These are phyloP conservation scores for Coemansia sp. DNA, from an alignment of 192 early-diverging fungal species.

Conservation along the genomic window DNA sequence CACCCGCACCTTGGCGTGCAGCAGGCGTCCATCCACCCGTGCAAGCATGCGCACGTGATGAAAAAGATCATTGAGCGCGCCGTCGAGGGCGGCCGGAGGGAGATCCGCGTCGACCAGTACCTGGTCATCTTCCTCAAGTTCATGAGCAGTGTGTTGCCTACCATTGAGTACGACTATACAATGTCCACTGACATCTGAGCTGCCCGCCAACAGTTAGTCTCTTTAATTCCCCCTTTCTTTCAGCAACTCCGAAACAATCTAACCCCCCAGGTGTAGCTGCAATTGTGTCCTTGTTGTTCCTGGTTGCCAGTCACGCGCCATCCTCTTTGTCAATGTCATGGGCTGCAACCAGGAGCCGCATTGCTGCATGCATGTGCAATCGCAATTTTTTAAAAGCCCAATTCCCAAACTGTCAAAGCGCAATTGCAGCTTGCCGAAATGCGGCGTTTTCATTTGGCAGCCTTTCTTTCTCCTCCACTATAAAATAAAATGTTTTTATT, in stretches of 20 bases:
- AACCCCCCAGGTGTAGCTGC: too few species aligned
- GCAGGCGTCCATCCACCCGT: slow-evolving; percentile 95
- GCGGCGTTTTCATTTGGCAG: slow-evolving; percentile 1
- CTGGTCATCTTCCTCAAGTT: slow-evolving; percentile 97
- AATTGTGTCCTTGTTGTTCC: background rate
- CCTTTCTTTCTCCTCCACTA: background rate
- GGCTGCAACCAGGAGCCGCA: background rate
- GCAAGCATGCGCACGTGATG: slow-evolving; percentile 98
- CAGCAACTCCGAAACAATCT: too few species aligned
- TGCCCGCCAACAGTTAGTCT: background rate
- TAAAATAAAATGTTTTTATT: slow-evolving; percentile 3
- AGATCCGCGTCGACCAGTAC: slow-evolving; percentile 91
- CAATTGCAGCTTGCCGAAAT: background rate
- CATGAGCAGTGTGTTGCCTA: slow-evolving; percentile 93
- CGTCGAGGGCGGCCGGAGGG: slow-evolving; percentile 57
- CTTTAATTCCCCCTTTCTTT: background rate
- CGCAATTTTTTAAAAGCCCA: too few species aligned
- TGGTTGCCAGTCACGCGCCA: background rate
- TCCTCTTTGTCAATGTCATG: background rate
- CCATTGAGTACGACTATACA: slow-evolving; percentile 98
- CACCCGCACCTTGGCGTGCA: slow-evolving; percentile 89
- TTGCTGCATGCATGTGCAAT: background rate
- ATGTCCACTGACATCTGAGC: slow-evolving; percentile 65
- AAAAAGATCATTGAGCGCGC: slow-evolving; percentile 85
- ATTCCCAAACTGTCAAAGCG: slow-evolving; percentile 14